Percentiles rank a stretch among this genome's conserved stretches.
Evolutionary conservation across 495 filamentous ascomycete genomes (phyloP).

Genomic region (Pyrenula aspistea): DNA sequence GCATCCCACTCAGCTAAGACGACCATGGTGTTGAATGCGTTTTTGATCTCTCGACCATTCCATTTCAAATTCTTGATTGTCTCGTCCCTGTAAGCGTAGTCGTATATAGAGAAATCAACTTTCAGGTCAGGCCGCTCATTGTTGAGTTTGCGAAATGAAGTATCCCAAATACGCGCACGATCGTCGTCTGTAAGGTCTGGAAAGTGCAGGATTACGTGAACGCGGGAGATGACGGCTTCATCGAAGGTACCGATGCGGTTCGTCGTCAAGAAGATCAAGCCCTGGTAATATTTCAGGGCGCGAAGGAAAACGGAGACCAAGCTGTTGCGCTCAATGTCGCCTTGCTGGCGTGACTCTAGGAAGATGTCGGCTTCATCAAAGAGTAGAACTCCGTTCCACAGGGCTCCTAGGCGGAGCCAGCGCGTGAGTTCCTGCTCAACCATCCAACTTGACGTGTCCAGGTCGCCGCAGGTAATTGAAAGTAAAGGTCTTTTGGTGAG

Average conservation of each 20-base stretch:
- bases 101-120: not conserved
- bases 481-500: constrained; percentile 40
- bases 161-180: constrained; percentile 3
- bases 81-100: not conserved
- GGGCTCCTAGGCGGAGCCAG: constrained; percentile 7
- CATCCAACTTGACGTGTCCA: constrained; percentile 34
- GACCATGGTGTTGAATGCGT: too few species aligned
- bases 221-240: constrained; percentile 36
- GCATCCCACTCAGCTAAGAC: too few species aligned
- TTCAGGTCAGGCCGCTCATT: constrained; percentile 7
- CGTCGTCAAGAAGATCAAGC: constrained; percentile 46
- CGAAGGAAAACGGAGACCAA: constrained; percentile 40
- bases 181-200: constrained; percentile 1
- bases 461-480: constrained; percentile 54
- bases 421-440: not conserved
- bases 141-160: constrained; percentile 10
- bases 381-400: constrained; percentile 36
- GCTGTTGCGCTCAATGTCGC: constrained; percentile 33
- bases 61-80: constrained; percentile 1
- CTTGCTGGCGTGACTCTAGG: constrained; percentile 25
- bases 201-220: constrained; percentile 36
- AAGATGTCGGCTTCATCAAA: constrained; percentile 49
- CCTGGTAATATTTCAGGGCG: constrained; percentile 41
- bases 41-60: too few species aligned
- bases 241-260: constrained; percentile 36